Conservation (phyloP, 2,329 filamentous ascomycete species). For the Phoma sp. region DNA sequence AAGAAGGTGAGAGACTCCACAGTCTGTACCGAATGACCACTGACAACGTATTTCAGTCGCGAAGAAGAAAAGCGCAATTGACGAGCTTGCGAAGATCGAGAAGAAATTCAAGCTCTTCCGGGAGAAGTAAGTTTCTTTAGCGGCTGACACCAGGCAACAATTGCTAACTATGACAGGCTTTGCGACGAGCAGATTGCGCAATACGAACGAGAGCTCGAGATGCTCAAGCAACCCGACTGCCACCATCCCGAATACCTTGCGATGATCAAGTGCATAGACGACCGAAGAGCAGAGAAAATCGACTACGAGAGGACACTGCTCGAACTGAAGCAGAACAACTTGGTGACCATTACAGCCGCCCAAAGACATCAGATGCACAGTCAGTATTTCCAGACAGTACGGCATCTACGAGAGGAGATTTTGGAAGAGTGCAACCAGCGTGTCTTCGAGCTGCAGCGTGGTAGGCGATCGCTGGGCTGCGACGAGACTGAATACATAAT, state of each 20-base stretch:
- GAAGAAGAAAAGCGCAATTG: conserved; percentile 80
- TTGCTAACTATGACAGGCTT: conserved; percentile 63
- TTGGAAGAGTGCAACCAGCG: conserved; percentile 84
- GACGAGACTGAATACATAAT: conserved; percentile 83
- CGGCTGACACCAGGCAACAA: conserved; percentile 6
- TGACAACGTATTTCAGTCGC: conserved; percentile 62
- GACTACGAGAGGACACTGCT: conserved; percentile 77
- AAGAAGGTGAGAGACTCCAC: conserved; percentile 42
- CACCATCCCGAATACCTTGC: conserved; percentile 91
- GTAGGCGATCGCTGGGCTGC: conserved; percentile 79
- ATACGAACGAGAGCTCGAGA: conserved; percentile 72
- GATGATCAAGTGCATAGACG: conserved; percentile 87
- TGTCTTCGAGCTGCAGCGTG: conserved; percentile 92
- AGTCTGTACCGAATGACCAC: neutral
- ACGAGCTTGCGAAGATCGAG: conserved; percentile 81
- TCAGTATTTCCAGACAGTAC: conserved; percentile 86
- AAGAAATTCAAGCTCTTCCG: conserved; percentile 87
- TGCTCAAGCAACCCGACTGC: conserved; percentile 64
- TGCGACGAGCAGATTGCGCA: conserved; percentile 88
- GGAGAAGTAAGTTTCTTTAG: conserved; percentile 66
- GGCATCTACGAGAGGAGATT: conserved; percentile 81
- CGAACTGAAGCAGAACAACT: conserved; percentile 74
- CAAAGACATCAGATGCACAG: conserved; percentile 86
- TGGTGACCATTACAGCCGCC: conserved; percentile 75
- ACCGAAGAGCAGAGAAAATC: conserved; percentile 80